Percentiles rank a stretch among this genome's conserved stretches.
phyloP scores from a whole-genome alignment of 106 monocot species.

The Dendrobium nobile region DNA sequence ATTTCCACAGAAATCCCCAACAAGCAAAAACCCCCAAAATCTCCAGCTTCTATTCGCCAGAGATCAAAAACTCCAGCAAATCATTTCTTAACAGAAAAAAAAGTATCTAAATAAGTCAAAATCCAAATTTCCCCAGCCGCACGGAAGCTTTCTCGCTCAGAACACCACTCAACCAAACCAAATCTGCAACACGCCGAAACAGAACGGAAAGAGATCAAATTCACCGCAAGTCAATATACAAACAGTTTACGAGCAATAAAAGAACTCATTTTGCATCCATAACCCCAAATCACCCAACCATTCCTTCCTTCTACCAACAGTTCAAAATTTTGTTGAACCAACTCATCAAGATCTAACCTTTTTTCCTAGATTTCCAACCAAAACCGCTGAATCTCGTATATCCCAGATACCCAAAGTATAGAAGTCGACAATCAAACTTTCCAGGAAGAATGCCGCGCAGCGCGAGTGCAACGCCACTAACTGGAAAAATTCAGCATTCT shows the following conservation, averaged over 20 bases:
- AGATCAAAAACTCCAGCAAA: background rate
- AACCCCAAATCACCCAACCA: conserved; percentile 4
- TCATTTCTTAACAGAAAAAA: background rate
- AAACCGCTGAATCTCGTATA: background rate
- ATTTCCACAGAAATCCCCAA: background rate
- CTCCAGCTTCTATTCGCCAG: background rate
- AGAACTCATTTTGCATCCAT: background rate
- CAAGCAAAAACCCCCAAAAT: background rate
- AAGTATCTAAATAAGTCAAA: background rate
- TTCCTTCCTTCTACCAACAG: background rate
- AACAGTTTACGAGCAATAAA: background rate
- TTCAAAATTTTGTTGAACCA: conserved; percentile 13
- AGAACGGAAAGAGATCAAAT: background rate
- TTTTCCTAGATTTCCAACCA: conserved; percentile 9
- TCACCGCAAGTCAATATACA: background rate
- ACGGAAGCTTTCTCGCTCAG: background rate
- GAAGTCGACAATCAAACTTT: background rate
- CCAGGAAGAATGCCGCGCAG: background rate
- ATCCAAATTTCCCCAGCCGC: background rate
- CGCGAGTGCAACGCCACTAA: conserved; percentile 2
- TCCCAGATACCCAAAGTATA: conserved; percentile 6
- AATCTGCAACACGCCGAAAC: background rate
- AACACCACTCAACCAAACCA: background rate
- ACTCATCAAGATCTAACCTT: conserved; percentile 13
- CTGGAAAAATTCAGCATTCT: background rate